A percentile compares a stretch with the other conserved stretches of the same genome.
Conservation (phyloP, 257 asterid genomes). For the Solanum stenotomum region DNA sequence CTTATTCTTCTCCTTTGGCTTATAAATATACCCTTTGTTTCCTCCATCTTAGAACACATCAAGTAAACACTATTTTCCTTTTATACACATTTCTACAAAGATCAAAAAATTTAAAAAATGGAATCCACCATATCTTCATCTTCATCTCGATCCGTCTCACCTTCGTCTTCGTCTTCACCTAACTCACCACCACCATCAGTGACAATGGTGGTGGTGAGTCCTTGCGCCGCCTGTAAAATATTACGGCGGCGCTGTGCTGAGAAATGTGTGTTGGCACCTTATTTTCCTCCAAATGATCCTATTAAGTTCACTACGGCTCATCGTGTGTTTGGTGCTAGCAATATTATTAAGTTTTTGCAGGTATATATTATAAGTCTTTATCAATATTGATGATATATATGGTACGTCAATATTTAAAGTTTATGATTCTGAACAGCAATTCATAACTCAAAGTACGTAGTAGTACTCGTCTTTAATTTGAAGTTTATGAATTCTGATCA, state of each 20-base stretch:
- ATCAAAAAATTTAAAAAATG: background rate
- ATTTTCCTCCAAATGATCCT: constrained; percentile 72
- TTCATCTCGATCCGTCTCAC: constrained; percentile 18
- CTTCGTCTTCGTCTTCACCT: constrained; percentile 10
- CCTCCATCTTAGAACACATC: background rate
- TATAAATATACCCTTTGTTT: constrained; percentile 7
- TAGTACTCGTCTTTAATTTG: background rate
- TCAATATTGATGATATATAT: background rate
- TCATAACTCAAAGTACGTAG: too few relatives aligned
- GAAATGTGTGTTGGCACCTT: constrained; percentile 72
- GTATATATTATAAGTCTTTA: constrained; percentile 13
- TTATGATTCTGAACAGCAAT: too few relatives aligned
- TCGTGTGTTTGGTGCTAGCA: constrained; percentile 92
- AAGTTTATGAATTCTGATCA: background rate
- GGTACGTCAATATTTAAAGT: background rate
- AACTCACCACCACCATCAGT: constrained; percentile 13
- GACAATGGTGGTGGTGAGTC: constrained; percentile 29
- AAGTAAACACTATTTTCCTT: background rate
- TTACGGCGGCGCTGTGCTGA: constrained; percentile 60
- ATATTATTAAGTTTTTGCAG: constrained; percentile 77
- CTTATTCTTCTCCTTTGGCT: background rate
- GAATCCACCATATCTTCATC: constrained; percentile 17
- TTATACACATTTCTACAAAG: background rate
- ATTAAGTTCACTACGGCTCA: constrained; percentile 75
- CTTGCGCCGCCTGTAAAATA: constrained; percentile 80